Evolutionary conservation across 352 stramenopile species (phyloP).

Genomic region (Phytophthora agathidicida): DNA sequence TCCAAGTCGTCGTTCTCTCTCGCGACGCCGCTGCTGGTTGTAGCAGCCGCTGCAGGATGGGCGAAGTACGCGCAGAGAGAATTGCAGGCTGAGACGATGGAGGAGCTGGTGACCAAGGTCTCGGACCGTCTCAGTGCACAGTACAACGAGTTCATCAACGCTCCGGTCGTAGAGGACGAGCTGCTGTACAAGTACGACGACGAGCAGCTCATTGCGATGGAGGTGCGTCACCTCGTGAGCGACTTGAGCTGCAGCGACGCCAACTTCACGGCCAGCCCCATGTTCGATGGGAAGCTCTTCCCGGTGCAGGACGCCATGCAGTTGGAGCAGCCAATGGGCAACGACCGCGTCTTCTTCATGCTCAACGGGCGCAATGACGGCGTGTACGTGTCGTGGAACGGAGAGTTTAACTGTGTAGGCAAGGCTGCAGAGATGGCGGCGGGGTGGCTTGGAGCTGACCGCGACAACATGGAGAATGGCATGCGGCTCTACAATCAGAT

Average conservation of each 20-base stretch:
- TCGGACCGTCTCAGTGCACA: conserved; percentile 22
- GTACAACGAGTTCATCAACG: conserved; percentile 10
- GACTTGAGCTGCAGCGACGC: conserved; percentile 43
- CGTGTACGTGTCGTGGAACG: conserved; percentile 77
- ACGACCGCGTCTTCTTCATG: conserved; percentile 80
- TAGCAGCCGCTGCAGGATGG: conserved; percentile 26
- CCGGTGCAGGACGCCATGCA: conserved; percentile 58
- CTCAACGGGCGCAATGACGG: conserved; percentile 81
- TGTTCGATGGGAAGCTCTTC: conserved; percentile 40
- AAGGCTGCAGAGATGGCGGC: conserved; percentile 53
- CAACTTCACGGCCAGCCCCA: conserved; percentile 32
- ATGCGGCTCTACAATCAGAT: conserved; percentile 75
- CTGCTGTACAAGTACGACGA: conserved; percentile 69
- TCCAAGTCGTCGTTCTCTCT: conserved; percentile 17
- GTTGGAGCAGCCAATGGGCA: conserved; percentile 19
- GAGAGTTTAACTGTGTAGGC: conserved; percentile 61
- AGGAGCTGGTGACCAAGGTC: conserved; percentile 24
- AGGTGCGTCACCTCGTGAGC: conserved; percentile 43
- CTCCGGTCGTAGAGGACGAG: conserved; percentile 2
- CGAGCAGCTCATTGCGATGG: conserved; percentile 44
- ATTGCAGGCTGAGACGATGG: conserved; percentile 22
- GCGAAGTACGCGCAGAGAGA: conserved; percentile 20
- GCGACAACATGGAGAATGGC: conserved; percentile 65
- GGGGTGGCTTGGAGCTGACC: conserved; percentile 66
- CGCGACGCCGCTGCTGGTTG: conserved; percentile 18